These are phyloP conservation scores for Acanthamoeba triangularis DNA, from an alignment of 208 protist species.

Conservation along the genomic window DNA sequence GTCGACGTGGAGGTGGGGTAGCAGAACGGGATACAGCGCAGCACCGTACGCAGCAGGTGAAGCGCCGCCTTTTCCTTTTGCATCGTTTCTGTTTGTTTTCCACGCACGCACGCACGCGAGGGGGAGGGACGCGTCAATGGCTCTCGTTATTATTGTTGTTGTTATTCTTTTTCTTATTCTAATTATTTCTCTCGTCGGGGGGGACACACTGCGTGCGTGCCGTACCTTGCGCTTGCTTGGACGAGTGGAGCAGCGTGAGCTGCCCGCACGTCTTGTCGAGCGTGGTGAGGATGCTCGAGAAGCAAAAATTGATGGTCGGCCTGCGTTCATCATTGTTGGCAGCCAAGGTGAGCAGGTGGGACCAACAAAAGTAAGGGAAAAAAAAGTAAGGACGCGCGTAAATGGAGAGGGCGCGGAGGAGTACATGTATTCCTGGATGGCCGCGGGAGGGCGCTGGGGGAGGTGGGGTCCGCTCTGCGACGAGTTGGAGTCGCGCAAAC, in stretches of 20 bases:
- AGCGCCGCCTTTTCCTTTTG: conserved; percentile 70
- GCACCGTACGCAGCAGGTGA: conserved; percentile 2
- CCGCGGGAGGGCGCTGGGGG: conserved; percentile 1
- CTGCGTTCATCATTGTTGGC: background rate
- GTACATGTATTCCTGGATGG: conserved; percentile 41
- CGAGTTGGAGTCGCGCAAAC: background rate
- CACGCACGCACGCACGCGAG: too few relatives aligned
- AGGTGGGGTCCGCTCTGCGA: background rate
- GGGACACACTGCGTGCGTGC: background rate
- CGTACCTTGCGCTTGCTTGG: conserved; percentile 59
- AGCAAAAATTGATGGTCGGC: conserved; percentile 64
- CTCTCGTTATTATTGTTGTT: background rate
- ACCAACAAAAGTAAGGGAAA: too few relatives aligned
- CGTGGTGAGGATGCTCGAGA: conserved; percentile 48
- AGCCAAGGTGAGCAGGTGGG: background rate
- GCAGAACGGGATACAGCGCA: conserved; percentile 62
- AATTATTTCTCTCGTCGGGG: too few relatives aligned
- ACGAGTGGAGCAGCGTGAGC: conserved; percentile 46
- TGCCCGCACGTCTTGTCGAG: conserved; percentile 61
- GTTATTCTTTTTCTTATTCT: too few relatives aligned
- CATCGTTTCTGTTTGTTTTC: conserved; percentile 59
- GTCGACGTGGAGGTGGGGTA: conserved; percentile 29
- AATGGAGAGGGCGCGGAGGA: background rate
- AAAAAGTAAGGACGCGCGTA: too few relatives aligned
- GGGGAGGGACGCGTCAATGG: too few relatives aligned